Evolutionary conservation across 2,329 filamentous ascomycete genomes (phyloP).

Genomic region (Xylariaceae sp.): DNA sequence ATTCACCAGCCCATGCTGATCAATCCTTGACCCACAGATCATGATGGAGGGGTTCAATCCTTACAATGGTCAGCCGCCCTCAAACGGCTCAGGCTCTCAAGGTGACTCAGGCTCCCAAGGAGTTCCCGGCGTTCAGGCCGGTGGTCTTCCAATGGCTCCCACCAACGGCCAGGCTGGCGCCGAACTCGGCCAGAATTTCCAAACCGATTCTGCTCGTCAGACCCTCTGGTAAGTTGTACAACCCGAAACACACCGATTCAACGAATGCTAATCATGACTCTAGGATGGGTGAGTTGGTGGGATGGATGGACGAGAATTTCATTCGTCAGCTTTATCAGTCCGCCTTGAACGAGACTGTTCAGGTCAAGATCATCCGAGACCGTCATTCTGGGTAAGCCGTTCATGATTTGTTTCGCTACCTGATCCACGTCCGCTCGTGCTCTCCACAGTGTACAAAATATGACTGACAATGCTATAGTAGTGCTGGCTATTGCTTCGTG

Average conservation of each 20-base stretch:
- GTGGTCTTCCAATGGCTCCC: constrained; percentile 29
- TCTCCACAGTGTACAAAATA: neutral
- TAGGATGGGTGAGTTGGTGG: constrained; percentile 99
- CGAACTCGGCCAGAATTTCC: constrained; percentile 31
- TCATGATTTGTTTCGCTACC: neutral
- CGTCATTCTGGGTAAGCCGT: constrained; percentile 85
- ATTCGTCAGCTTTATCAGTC: constrained; percentile 89
- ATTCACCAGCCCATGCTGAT: neutral
- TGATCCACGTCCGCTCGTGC: too few species aligned
- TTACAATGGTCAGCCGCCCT: constrained; percentile 36
- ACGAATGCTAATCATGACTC: constrained; percentile 7
- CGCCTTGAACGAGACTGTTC: constrained; percentile 88
- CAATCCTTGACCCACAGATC: constrained; percentile 1
- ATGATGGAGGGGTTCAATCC: constrained; percentile 35
- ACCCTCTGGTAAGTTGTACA: constrained; percentile 51
- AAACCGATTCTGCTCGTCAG: constrained; percentile 49
- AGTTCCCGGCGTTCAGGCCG: constrained; percentile 27
- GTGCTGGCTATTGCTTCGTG: constrained; percentile 98
- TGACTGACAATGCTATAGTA: constrained; percentile 51
- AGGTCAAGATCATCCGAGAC: constrained; percentile 99
- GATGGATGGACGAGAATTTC: constrained; percentile 99
- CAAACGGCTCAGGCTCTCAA: constrained; percentile 38
- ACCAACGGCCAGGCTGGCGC: constrained; percentile 35
- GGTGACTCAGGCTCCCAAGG: constrained; percentile 35
- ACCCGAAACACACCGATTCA: neutral